A percentile compares a stretch with the other conserved stretches of the same genome.
Conservation (phyloP, 116 monocot genomes). For the Cymodocea nodosa region DNA sequence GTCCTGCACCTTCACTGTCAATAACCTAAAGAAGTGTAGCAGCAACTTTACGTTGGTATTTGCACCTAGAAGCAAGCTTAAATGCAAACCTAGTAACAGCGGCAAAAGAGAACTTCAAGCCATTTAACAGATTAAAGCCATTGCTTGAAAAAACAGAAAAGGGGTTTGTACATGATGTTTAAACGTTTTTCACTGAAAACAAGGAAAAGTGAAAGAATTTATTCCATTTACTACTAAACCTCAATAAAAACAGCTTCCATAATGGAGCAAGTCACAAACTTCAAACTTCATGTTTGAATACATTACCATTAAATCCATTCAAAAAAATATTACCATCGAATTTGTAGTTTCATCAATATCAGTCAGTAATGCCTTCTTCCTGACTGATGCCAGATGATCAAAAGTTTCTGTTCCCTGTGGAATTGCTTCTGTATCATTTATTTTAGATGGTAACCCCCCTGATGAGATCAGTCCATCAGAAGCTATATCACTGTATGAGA, state of each 20-base stretch:
- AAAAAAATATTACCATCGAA: neutral
- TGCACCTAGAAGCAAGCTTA: neutral
- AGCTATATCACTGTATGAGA: neutral
- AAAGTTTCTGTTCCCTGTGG: neutral
- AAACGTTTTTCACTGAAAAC: no score
- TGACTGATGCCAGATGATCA: neutral
- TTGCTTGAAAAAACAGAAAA: neutral
- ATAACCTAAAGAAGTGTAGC: slow-evolving; percentile 25
- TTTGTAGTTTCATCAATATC: neutral
- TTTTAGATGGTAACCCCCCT: neutral
- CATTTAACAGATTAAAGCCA: no score
- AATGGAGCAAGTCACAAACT: no score
- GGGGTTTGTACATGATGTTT: no score
- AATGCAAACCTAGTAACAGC: neutral
- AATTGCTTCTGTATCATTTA: neutral
- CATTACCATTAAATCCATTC: no score
- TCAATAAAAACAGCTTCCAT: no score
- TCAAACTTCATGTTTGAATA: no score
- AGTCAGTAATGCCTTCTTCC: neutral
- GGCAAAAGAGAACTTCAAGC: no score
- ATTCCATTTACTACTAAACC: no score
- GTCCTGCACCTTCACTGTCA: slow-evolving; percentile 54
- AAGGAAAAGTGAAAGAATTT: no score
- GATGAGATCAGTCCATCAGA: neutral
- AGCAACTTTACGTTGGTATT: neutral